A percentile compares a stretch with the other conserved stretches of the same genome.
Evolutionary conservation across 441 rosid species (phyloP).

Genomic region (Hura crepitans): DNA sequence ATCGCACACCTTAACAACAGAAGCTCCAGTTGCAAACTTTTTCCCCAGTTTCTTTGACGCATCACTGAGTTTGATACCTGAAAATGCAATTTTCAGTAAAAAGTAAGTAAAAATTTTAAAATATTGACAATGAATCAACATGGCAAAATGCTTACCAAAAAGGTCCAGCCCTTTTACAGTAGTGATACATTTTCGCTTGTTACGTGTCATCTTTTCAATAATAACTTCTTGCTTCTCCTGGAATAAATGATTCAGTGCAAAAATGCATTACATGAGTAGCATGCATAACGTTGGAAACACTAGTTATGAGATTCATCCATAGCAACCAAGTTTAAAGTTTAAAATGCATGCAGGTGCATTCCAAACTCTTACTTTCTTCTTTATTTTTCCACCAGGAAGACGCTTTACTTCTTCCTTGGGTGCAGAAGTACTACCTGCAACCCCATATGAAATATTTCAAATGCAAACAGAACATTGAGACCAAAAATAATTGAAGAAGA

Average conservation of each 20-base stretch:
- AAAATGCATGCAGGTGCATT: not conserved
- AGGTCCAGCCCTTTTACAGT: constrained; percentile 85
- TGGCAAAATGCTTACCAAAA: constrained; percentile 57
- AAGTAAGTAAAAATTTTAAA: not conserved
- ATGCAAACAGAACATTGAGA: not conserved
- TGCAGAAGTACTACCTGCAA: constrained; percentile 35
- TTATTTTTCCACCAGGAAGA: constrained; percentile 88
- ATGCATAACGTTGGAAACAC: not conserved
- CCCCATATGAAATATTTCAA: not conserved
- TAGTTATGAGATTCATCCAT: not conserved
- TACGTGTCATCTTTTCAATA: constrained; percentile 81
- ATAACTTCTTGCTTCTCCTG: constrained; percentile 90
- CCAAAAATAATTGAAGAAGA: too few species aligned
- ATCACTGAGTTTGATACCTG: constrained; percentile 85
- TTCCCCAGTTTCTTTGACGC: constrained; percentile 92
- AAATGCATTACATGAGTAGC: not conserved
- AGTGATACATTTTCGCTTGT: constrained; percentile 89
- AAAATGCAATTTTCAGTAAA: not conserved
- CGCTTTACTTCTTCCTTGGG: constrained; percentile 83
- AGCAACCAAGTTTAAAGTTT: not conserved
- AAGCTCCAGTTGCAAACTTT: constrained; percentile 94
- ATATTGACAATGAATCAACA: not conserved
- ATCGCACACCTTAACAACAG: constrained; percentile 73
- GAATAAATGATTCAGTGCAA: not conserved
- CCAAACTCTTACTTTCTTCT: constrained; percentile 68